A percentile compares a stretch with the other conserved stretches of the same genome.
Conservation (phyloP, 305 asterid species). For the Fraxinus latifolia region DNA sequence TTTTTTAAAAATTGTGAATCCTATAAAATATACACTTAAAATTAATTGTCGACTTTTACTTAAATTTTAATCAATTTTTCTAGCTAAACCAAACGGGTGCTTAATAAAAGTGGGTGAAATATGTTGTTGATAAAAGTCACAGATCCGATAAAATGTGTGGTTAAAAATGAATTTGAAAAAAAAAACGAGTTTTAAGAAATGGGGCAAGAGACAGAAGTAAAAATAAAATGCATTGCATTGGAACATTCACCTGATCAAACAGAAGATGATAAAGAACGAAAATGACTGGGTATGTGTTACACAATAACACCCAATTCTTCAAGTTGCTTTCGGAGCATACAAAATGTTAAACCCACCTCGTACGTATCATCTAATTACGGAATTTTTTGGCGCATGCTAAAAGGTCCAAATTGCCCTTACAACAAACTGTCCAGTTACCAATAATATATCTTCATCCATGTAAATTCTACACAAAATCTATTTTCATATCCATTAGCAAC, state of each 20-base stretch:
- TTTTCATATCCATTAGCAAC: neutral
- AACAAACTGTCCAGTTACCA: neutral
- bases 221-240: slow-evolving; percentile 14
- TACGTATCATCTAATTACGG: slow-evolving; percentile 18
- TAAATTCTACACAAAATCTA: neutral
- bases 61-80: neutral
- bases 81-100: neutral
- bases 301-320: slow-evolving; percentile 1
- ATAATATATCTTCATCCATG: neutral
- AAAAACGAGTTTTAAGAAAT: too few relatives aligned
- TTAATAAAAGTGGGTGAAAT: neutral
- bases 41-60: too few relatives aligned
- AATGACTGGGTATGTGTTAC: slow-evolving; percentile 17
- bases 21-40: too few relatives aligned
- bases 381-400: neutral
- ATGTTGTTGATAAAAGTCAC: too few relatives aligned
- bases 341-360: slow-evolving; percentile 34
- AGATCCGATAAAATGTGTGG: neutral
- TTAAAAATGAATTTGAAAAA: too few relatives aligned
- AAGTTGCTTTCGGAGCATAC: slow-evolving; percentile 27
- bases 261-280: neutral
- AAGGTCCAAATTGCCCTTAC: neutral
- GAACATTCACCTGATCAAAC: slow-evolving; percentile 21
- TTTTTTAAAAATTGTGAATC: neutral
- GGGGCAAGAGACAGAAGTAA: neutral